A percentile compares a stretch with the other conserved stretches of the same genome.
Conservation (phyloP, 257 asterid genomes). For the Nicotiana attenuata region DNA sequence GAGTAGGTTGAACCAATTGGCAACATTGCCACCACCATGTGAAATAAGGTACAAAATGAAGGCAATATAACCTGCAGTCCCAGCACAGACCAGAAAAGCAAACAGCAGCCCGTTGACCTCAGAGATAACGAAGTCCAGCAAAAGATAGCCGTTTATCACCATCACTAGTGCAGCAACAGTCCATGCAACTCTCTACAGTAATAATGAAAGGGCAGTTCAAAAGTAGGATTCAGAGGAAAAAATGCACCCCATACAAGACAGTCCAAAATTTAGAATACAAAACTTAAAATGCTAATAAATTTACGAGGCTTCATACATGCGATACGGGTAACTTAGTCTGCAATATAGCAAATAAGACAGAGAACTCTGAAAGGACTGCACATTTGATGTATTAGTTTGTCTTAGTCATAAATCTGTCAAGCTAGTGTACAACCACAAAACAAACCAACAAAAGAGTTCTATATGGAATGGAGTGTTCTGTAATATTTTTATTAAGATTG, state of each 20-base stretch:
- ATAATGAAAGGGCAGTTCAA: background rate
- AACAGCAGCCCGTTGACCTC: slow-evolving; percentile 65
- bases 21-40: slow-evolving; percentile 41
- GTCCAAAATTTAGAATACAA: background rate
- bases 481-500: background rate
- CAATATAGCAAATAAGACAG: background rate
- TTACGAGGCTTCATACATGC: background rate
- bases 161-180: slow-evolving; percentile 86
- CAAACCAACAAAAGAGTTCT: background rate
- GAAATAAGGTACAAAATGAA: slow-evolving; percentile 71
- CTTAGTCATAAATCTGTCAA: background rate
- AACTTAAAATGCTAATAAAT: background rate
- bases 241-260: background rate
- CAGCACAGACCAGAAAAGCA: slow-evolving; percentile 48
- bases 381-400: background rate
- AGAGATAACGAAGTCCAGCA: slow-evolving; percentile 69
- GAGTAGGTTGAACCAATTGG: slow-evolving; percentile 38
- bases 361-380: slow-evolving; percentile 1
- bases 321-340: background rate
- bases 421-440: background rate
- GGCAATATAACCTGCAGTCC: slow-evolving; percentile 57
- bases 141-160: slow-evolving; percentile 81
- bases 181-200: slow-evolving; percentile 76
- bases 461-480: background rate
- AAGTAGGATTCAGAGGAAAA: background rate